Base-by-base conservation (phyloP, 306 rosid genomes). In the Corylus avellana region DNA sequence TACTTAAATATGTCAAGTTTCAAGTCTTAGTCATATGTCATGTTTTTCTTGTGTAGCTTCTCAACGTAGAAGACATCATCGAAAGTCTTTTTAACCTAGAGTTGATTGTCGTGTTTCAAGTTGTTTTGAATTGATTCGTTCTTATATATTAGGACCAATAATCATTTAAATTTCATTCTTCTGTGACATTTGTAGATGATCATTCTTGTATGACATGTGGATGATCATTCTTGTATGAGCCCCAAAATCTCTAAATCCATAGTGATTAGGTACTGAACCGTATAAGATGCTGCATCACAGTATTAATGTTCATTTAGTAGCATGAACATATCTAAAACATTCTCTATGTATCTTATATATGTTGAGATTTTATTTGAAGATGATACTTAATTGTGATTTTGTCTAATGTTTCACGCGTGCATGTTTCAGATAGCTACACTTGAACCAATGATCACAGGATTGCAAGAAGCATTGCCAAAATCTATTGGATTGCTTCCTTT, bases 401-500 rank as follows among this genome's bases (percentile, higher is more conserved):
- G 54, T 72, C 80, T 87, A 70, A 78, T 82, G 72, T 17, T 72
- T 64, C 69, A 47, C 77, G 73, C 11, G 0, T 61, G 77, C 81
- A 70, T 55, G 71, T 82, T 82, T 86, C 87, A 95, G 98, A 86
- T 90, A 84, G 89, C 97, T 83, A 79, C 87, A 67, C 89, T 95
- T 81, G 98, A 95, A 85, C 98, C 98, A 68, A 83, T 91, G 95
- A 92, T 92, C 79, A 86, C 91, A 35, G 98, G 97, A 80, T 76
- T 92, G 84, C 98, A 95, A 89, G 98, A 95, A 80, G 92, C 94
- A 77, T 81, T 95, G 84, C 98, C 98, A 64, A 95, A 92, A 85
- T 91, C 98, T 76, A 92, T 95, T 71, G 97, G 98, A 76, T 87
- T 95, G 82, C 92, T 95, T 87, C 98, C 98, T 72, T 95, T 95